Conservation (phyloP, 2,329 filamentous ascomycete species). For the Sclerotinia spermophila region DNA sequence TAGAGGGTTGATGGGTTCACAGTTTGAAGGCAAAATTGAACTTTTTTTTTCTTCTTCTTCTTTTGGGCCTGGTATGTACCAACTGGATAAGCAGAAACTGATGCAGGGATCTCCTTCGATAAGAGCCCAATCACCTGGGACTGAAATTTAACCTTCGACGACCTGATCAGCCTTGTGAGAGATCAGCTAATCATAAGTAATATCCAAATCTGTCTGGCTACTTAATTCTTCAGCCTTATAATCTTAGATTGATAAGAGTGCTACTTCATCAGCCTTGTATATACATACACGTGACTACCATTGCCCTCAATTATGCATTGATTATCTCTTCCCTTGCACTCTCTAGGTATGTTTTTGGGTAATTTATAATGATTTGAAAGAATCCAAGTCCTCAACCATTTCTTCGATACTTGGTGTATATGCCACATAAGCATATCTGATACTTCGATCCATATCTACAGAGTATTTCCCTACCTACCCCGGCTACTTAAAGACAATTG, state of each 20-base stretch:
- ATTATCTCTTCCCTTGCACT: too few species aligned
- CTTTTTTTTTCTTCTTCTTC: neutral
- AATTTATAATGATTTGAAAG: neutral
- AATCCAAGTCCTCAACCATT: neutral
- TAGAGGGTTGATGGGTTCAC: neutral
- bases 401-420: neutral
- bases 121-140: neutral
- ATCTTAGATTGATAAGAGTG: neutral
- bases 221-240: too few species aligned
- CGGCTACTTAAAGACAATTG: neutral
- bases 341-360: neutral
- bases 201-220: neutral
- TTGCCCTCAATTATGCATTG: neutral
- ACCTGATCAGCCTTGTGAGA: neutral
- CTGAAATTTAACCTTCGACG: neutral
- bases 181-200: neutral
- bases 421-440: neutral
- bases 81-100: neutral
- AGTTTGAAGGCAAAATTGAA: constrained; percentile 7
- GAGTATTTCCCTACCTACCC: too few species aligned
- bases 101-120: neutral
- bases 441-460: neutral
- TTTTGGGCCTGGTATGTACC: neutral
- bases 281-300: neutral
- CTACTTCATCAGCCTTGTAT: neutral